Evolutionary conservation across 2,329 filamentous ascomycete species (phyloP), one percentile per base, ranked within the genome.

Genomic region (Plenodomus biglobosus): DNA sequence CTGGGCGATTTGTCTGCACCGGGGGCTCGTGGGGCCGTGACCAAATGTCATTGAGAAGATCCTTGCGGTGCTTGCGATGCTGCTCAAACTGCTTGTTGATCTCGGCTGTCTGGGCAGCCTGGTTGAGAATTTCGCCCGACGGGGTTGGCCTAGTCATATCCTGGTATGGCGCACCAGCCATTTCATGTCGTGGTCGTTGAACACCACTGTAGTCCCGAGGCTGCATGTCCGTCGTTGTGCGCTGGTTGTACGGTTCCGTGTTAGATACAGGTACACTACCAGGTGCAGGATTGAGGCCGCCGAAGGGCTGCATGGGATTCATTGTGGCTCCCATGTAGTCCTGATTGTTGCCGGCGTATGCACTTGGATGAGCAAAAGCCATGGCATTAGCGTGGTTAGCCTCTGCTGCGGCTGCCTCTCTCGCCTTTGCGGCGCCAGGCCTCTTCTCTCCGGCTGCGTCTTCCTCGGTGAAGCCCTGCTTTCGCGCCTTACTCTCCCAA

Each of bases 391-490:
- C 79, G 50, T 77, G 76, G 54, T 72, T 78, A 24, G 81, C 80
- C 62, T 85, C 76, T 42, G 88, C 87, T 44, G 87, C 85, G 16
- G 86, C 86, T 37, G 88, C 87, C 75, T 96, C 90, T 65, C 92
- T 82, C 52, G 88, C 88, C 76, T 95, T 96, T 49, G 90, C 85
- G 34, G 89, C 92, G 44, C 94, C 94, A 5, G 94, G 94, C 56
- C 94, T 82, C 78, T 99, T 97, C 75, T 99, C 94, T 35, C 94
- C 94, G 3, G 94, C 94, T 42, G 92, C 80, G 72, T 99, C 94
- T 55, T 95, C 91, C 71, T 99, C 94, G 1, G 94, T 99, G 69
- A 99, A 99, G 10, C 94, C 94, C 73, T 99, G 94, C 74, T 97
- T 99, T 40, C 88, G 83, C 7, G 94, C 94, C 74, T 97, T 97